These are phyloP conservation scores for Pyrenula massariospora DNA, from an alignment of 495 filamentous ascomycete species.

Conservation along the genomic window DNA sequence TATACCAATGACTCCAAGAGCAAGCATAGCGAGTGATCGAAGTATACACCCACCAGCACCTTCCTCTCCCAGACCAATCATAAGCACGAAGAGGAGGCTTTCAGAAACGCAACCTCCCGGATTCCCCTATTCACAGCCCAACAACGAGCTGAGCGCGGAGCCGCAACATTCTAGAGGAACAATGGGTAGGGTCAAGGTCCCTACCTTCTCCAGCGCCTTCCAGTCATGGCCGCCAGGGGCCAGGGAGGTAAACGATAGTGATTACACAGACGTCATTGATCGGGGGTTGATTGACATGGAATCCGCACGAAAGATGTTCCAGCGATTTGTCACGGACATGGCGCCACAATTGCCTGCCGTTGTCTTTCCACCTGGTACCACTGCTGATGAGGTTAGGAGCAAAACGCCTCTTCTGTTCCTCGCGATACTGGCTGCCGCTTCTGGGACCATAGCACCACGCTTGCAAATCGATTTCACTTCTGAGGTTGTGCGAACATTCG, in stretches of 20 bases:
- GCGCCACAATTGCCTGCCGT: constrained; percentile 64
- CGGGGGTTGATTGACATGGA: constrained; percentile 52
- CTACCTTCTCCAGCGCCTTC: background rate
- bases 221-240: constrained; percentile 4
- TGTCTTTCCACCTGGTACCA: constrained; percentile 56
- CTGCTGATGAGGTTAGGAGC: constrained; percentile 52
- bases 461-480: constrained; percentile 50
- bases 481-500: constrained; percentile 62
- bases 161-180: background rate
- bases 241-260: constrained; percentile 10
- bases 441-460: constrained; percentile 47
- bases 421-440: constrained; percentile 58
- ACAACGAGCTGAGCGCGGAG: background rate
- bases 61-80: background rate
- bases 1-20: background rate
- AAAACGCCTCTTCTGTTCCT: constrained; percentile 73
- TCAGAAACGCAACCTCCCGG: background rate
- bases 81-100: background rate
- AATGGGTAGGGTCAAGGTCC: background rate
- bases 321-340: constrained; percentile 58
- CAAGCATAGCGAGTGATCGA: background rate
- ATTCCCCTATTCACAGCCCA: background rate
- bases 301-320: constrained; percentile 52
- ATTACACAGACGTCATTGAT: constrained; percentile 58
- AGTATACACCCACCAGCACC: background rate